A percentile compares a stretch with the other conserved stretches of the same genome.
Conservation (phyloP, 768 basidiomycete genomes). For the Trametes cinnabarina region DNA sequence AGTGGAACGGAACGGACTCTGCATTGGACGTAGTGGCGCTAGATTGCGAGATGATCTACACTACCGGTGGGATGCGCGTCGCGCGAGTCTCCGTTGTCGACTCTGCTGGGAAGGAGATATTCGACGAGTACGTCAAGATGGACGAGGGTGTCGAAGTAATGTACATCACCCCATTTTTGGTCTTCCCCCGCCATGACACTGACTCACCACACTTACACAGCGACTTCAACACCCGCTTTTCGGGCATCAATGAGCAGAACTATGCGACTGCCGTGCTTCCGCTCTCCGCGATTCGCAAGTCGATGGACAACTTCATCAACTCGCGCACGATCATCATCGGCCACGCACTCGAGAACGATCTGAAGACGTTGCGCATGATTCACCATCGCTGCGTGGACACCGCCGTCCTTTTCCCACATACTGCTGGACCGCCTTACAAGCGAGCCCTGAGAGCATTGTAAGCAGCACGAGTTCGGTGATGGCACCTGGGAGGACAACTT, state of each 20-base stretch:
- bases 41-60: constrained; percentile 97
- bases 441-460: constrained; percentile 82
- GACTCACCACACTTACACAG: constrained; percentile 38
- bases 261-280: constrained; percentile 62
- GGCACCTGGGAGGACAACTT: no score
- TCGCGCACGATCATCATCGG: constrained; percentile 86
- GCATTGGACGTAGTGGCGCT: constrained; percentile 79
- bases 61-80: constrained; percentile 87
- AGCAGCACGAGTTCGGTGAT: no score
- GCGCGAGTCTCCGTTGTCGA: constrained; percentile 91
- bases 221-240: constrained; percentile 91
- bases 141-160: constrained; percentile 77
- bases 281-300: constrained; percentile 61
- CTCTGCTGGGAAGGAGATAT: constrained; percentile 64
- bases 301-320: constrained; percentile 70
- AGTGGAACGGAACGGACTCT: constrained; percentile 32
- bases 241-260: constrained; percentile 65
- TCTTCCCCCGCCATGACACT: not conserved
- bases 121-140: constrained; percentile 82
- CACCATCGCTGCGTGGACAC: constrained; percentile 89
- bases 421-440: constrained; percentile 71
- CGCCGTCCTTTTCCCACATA: constrained; percentile 81
- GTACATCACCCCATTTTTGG: constrained; percentile 35
- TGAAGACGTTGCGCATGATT: constrained; percentile 85
- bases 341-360: constrained; percentile 90